Conservation (phyloP, 2,329 filamentous ascomycete genomes). For the Trichoderma sp. region DNA sequence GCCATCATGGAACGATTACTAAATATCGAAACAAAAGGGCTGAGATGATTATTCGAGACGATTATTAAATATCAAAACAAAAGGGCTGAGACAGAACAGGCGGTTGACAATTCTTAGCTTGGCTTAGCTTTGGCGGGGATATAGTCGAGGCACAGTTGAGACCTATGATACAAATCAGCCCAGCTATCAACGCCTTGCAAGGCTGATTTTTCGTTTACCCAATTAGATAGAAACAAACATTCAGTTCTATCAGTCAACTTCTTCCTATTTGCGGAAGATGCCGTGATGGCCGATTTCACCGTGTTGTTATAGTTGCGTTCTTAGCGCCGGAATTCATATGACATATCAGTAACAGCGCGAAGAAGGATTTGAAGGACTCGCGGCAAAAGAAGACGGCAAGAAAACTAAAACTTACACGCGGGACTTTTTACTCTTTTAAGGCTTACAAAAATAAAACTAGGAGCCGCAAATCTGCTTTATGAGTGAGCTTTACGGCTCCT, state of each 20-base stretch:
- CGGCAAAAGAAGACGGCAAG: neutral
- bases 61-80: neutral
- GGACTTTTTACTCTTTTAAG: conserved; percentile 1
- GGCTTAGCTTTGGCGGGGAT: neutral
- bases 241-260: neutral
- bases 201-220: neutral
- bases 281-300: neutral
- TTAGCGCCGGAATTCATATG: neutral
- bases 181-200: neutral
- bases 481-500: neutral
- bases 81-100: neutral
- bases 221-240: neutral
- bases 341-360: neutral
- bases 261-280: neutral
- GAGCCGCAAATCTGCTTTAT: neutral
- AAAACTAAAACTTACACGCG: conserved; percentile 5
- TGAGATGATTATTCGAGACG: neutral
- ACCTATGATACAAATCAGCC: conserved; percentile 3
- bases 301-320: too few relatives aligned
- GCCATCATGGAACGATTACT: conserved; percentile 10
- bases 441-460: neutral
- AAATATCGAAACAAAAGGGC: neutral
- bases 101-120: neutral
- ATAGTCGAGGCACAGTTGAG: neutral
- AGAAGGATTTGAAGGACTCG: too few relatives aligned